Percentiles rank a stretch among this genome's conserved stretches.
Conservation (phyloP, 345 rosid genomes). For the Brassica incana region DNA sequence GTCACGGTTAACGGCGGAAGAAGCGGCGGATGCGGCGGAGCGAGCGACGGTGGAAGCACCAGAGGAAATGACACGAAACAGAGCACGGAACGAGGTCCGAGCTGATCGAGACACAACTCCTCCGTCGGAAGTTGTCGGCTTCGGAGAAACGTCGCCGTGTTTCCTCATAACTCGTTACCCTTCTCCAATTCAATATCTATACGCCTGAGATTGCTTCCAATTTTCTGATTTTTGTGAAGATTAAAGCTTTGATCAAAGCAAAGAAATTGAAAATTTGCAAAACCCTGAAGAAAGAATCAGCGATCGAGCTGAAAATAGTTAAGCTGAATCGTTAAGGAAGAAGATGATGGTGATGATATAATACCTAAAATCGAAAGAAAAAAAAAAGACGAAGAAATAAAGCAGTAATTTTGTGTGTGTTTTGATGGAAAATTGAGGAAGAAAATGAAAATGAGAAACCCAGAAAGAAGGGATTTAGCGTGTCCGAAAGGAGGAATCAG, state of each 20-base stretch:
- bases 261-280: neutral
- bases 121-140: constrained; percentile 36
- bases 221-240: neutral
- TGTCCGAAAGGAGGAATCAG: constrained; percentile 20
- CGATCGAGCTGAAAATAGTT: constrained; percentile 8
- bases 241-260: constrained; percentile 12
- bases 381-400: neutral
- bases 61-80: constrained; percentile 75
- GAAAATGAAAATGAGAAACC: constrained; percentile 2
- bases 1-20: constrained; percentile 71
- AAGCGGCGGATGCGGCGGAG: constrained; percentile 83
- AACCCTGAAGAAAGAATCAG: constrained; percentile 27
- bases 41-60: constrained; percentile 91
- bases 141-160: constrained; percentile 51
- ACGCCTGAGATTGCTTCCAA: neutral
- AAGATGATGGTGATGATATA: neutral
- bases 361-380: neutral
- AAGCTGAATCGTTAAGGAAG: constrained; percentile 22
- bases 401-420: neutral
- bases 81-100: constrained; percentile 76
- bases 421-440: neutral
- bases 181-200: neutral
- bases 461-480: neutral
- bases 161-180: constrained; percentile 54
- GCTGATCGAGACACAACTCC: constrained; percentile 57